Evolutionary conservation across 345 rosid genomes (phyloP).

Genomic region (Populus tremula): DNA sequence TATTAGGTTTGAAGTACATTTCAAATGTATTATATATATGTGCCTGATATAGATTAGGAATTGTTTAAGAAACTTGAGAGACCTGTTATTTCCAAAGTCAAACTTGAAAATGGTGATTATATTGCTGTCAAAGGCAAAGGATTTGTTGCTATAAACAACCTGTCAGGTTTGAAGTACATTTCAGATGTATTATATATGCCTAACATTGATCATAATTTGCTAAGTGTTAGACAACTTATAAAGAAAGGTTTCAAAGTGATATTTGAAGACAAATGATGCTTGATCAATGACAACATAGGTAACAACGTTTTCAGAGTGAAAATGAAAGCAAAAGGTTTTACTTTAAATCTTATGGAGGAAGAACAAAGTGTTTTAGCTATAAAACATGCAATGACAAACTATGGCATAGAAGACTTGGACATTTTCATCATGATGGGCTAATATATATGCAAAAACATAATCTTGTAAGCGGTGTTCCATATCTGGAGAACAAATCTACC

Average conservation of each 20-base stretch:
- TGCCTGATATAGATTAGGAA: too few species aligned
- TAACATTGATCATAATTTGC: not conserved
- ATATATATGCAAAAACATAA: not conserved
- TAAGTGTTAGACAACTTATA: not conserved
- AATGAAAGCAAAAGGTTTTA: not conserved
- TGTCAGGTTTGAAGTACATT: not conserved
- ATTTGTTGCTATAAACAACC: not conserved
- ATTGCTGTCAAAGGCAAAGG: not conserved
- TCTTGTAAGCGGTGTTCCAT: not conserved
- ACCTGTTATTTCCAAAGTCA: too few species aligned
- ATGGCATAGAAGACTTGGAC: not conserved
- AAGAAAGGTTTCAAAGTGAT: not conserved
- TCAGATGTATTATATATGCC: too few species aligned
- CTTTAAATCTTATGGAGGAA: not conserved
- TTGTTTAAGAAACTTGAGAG: too few species aligned
- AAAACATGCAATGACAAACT: too few species aligned
- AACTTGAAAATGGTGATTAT: too few species aligned
- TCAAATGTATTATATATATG: too few species aligned
- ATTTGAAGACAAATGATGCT: not conserved
- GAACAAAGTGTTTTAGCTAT: not conserved
- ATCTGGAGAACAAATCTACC: accelerated
- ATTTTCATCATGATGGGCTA: not conserved
- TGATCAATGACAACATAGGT: not conserved
- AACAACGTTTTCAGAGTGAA: not conserved
- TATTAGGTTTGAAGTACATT: too few species aligned